phyloP scores from a whole-genome alignment of 2,329 filamentous ascomycete genomes.

The Penicillium paneum region DNA sequence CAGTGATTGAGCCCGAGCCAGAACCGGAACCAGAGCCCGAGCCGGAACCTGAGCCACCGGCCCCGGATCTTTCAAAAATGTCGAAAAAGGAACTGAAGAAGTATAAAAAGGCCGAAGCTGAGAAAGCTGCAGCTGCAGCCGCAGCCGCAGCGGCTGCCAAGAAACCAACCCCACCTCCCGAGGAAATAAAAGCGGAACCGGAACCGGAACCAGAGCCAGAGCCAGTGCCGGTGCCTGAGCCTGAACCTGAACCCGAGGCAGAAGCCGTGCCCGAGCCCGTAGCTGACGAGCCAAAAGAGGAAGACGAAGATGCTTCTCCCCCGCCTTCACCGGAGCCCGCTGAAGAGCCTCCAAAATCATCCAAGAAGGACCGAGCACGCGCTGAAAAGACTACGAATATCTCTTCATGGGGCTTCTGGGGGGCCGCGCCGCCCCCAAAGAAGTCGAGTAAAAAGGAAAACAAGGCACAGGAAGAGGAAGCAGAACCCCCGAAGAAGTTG shows the following conservation, averaged over 20 bases:
- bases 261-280: constrained; percentile 16
- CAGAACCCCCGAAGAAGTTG: constrained; percentile 44
- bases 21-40: constrained; percentile 19
- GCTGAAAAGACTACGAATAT: constrained; percentile 65
- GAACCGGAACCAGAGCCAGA: constrained; percentile 22
- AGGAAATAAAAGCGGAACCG: constrained; percentile 33
- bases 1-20: constrained; percentile 32
- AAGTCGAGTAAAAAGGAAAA: constrained; percentile 51
- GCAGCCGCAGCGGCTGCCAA: constrained; percentile 16
- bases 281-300: constrained; percentile 30
- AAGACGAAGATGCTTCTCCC: constrained; percentile 37
- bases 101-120: constrained; percentile 27
- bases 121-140: constrained; percentile 27
- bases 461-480: constrained; percentile 33
- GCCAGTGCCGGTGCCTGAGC: constrained; percentile 18
- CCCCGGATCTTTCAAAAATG: constrained; percentile 24
- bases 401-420: constrained; percentile 76
- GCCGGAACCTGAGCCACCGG: constrained; percentile 25
- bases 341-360: constrained; percentile 49
- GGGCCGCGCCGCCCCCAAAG: constrained; percentile 50
- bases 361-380: constrained; percentile 73
- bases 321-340: constrained; percentile 56
- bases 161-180: constrained; percentile 33
- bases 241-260: constrained; percentile 28
- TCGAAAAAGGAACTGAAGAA: constrained; percentile 31